Evolutionary conservation across 2,329 filamentous ascomycete genomes (phyloP), one percentile per base, ranked within the genome.

Genomic region (Hypomyces perniciosus): DNA sequence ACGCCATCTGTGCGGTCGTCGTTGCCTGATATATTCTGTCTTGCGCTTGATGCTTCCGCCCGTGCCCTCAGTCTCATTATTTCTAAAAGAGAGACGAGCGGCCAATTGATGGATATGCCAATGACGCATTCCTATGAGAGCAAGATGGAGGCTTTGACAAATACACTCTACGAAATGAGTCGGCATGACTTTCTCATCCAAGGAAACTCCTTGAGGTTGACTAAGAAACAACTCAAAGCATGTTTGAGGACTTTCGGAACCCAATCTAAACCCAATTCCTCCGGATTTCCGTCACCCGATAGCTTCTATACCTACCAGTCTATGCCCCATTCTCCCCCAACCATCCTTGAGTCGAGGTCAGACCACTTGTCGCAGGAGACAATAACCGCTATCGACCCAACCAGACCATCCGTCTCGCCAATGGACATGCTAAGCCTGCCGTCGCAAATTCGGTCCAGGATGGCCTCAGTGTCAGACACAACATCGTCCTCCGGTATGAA

Each of bases 1-100:
- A 54, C 56, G 6, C 52, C 60, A 0, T 56, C 58, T 2, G 55
- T 65, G 9, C 56, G 56, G 8, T 54, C 60, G 27, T 57, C 56
- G 3, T 62, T 67, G 10, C 61, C 65, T 2, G 56, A 59, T 27
- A 55, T 64, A 6, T 59, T 65, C 26, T 61, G 60, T 28, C 57
- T 63, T n/a, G 59, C 65, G 1, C 50, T 68, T 1, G 65, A 66
- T 34, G 62, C 65, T 3, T 68, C 64, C 35, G 59, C 65, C 13
- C 57, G 63, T 8, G 65, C 62, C 6, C 49, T 68, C n/a, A 52
- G 48, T 34, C 52, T 58, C 20, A 53, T 67, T 31, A 50, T 61
- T n/a, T 34, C 48, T 20, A 61, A 55, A 41, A 56, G 54, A 31
- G 13, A 56, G 5, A 48, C 45, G 13, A 45, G 56, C 8, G 46